Conservation (phyloP, 768 basidiomycete species). For the Stropharia rugosoannulata region DNA sequence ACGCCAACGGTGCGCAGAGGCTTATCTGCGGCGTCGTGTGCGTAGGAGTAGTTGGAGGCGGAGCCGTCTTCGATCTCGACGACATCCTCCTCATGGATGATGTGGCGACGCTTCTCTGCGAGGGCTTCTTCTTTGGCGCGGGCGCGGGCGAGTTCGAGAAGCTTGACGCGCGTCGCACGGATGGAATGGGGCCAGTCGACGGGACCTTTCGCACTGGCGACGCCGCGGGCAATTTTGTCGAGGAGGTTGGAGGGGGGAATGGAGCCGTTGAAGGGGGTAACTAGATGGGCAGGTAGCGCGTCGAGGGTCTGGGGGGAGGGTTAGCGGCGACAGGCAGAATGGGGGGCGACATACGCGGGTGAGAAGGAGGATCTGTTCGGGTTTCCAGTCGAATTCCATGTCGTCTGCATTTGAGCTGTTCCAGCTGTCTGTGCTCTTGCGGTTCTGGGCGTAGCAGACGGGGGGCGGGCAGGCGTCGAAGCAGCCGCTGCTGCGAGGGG, state of each 20-base stretch:
- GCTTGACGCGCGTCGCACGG: slow-evolving; percentile 78
- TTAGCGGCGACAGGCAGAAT: slow-evolving; percentile 10
- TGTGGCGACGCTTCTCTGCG: slow-evolving; percentile 33
- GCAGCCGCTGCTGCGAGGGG: slow-evolving; percentile 51
- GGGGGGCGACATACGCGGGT: slow-evolving; percentile 47
- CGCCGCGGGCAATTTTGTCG: slow-evolving; percentile 81
- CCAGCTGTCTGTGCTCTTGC: slow-evolving; percentile 84
- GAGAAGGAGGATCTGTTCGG: slow-evolving; percentile 68
- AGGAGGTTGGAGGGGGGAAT: slow-evolving; percentile 85
- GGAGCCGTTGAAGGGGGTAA: slow-evolving; percentile 83
- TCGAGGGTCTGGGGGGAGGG: slow-evolving; percentile 66
- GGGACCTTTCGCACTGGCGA: slow-evolving; percentile 72
- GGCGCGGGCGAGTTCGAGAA: slow-evolving; percentile 77
- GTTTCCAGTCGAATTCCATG: slow-evolving; percentile 69
- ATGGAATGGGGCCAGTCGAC: slow-evolving; percentile 82
- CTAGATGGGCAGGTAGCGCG: slow-evolving; percentile 77
- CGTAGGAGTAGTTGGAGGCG: slow-evolving; percentile 16
- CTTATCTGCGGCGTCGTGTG: slow-evolving; percentile 26
- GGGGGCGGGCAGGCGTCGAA: slow-evolving; percentile 50
- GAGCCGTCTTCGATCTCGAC: slow-evolving; percentile 33
- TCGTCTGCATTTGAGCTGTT: slow-evolving; percentile 77
- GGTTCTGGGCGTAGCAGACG: slow-evolving; percentile 54
- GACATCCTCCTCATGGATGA: slow-evolving; percentile 46
- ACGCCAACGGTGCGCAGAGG: slow-evolving; percentile 20
- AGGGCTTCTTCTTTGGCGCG: slow-evolving; percentile 49